Evolutionary conservation across 2,329 filamentous ascomycete genomes (phyloP), one percentile per base, ranked within the genome.

Genomic region (Tolypocladium inflatum): DNA sequence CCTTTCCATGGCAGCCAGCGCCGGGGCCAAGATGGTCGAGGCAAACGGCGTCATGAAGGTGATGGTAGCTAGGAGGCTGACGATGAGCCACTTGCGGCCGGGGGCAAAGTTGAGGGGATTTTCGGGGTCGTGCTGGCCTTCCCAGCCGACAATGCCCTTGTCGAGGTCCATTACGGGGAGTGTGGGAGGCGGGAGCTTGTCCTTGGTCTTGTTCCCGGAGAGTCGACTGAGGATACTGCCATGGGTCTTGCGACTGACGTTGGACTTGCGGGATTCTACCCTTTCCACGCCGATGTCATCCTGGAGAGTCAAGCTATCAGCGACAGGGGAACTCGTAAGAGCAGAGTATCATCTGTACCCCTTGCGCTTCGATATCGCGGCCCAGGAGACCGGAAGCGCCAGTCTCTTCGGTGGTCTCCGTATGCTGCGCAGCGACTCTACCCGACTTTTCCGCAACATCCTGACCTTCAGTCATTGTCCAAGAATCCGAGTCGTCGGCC

Each of bases 31-130:
- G 57, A 87, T 86, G 1, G 84, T 84, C 8, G 84, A 86, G 0
- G 84, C 82, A 33, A 88, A 81, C 0, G 85, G 84, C 0, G 84
- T 86, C 65, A 88, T 81, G 62, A 88, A 80, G 10, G 84, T 86
- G 66, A 86, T 86, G 61, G 74, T 71, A 0, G 83, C 78, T 23
- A 88, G 77, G 21, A 83, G 76, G 54, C 76, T 68, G 8, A 81
- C 78, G 41, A 81, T 77, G 21, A 78, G 67, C 83, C 84, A 87
- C 72, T 86, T 87, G 63, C 77, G 80, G 21, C 68, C 67, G 8
- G 63, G 65, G 2, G 77, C 62, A 72, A 86, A 85, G 68, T 86
- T 86, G 63, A 83, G 74, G 2, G 83, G 83, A 70, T 82, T 81
- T 3, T 72, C 70, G 0, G 81, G 81, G 65, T 86, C 83, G 57